Evolutionary conservation across 139 green algal genomes (phyloP), one percentile per base, ranked within the genome.

Genomic region (Coccomyxa sp.): DNA sequence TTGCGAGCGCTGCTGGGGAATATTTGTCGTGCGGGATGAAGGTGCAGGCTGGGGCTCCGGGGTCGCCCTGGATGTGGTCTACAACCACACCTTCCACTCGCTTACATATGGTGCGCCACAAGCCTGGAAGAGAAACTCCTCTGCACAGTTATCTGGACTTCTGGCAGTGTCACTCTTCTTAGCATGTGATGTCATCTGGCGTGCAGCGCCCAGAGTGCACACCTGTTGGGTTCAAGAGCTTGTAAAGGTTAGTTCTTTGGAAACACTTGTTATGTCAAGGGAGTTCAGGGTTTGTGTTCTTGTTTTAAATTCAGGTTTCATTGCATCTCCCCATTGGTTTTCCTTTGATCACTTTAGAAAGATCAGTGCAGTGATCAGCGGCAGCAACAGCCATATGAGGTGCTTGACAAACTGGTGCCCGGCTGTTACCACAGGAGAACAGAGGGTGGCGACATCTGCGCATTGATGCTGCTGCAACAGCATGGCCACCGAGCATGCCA

Each of bases 401-500:
- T 96, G 27, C 85, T 96, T 13, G 95, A 98, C 89, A 98, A 97
- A 87, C 86, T 96, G 0, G 95, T 98, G n/a, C 95, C 95, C 0
- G 95, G 94, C 7, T 98, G 98, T 89, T 98, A 97, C 87, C 91
- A 97, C 81, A 84, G 95, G 15, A 85, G 92, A 18, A 89, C 88
- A 66, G 81, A 86, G 82, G 86, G 91, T 21, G 92, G 92, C 27
- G 59, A 86, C 60, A 87, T 96, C 13, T 94, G 93, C 88, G 85
- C 90, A 59, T 94, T 87, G n/a, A 67, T 94, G 92, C 74, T 97
- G 93, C 92, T 94, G 93, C 87, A 96, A 96, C 90, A 97, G 97
- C 90, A 97, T 92, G 17, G 95, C 95, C 25, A 90, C 91, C 13
- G 95, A 98, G 91, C 90, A 98, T 87, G 79, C 79, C 86, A 98